A percentile compares a stretch with the other conserved stretches of the same genome.
Conservation (phyloP, 768 basidiomycete genomes). For the Mycena floridula region DNA sequence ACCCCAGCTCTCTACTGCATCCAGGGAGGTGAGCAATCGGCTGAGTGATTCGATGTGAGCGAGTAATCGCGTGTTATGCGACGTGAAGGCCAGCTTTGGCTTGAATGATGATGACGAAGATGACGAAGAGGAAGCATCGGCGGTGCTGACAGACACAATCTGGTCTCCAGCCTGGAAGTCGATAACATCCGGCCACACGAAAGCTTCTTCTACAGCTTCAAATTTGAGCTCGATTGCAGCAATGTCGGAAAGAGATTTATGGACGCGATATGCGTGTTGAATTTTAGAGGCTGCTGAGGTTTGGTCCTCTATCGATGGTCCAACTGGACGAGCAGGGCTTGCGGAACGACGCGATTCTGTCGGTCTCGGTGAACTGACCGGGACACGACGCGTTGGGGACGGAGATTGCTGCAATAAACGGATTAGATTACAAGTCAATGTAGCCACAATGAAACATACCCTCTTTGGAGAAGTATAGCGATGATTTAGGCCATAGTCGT, state of each 20-base stretch:
- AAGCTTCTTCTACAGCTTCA: slow-evolving; percentile 31
- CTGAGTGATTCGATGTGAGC: slow-evolving; percentile 57
- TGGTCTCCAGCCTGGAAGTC: slow-evolving; percentile 31
- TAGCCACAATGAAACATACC: background rate
- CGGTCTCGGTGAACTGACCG: background rate
- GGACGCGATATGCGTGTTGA: slow-evolving; percentile 39
- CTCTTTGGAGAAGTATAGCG: background rate
- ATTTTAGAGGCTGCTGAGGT: slow-evolving; percentile 40
- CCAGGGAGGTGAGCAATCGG: slow-evolving; percentile 58
- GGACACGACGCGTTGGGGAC: background rate
- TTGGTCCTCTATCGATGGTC: slow-evolving; percentile 22
- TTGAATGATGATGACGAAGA: slow-evolving; percentile 10
- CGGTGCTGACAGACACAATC: slow-evolving; percentile 18
- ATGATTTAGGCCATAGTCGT: slow-evolving; percentile 1
- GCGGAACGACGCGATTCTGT: background rate
- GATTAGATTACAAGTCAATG: background rate
- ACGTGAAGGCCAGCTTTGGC: slow-evolving; percentile 53
- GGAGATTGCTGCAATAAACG: background rate
- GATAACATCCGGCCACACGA: slow-evolving; percentile 37
- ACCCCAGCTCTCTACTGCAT: slow-evolving; percentile 63
- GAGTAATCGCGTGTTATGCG: slow-evolving; percentile 54
- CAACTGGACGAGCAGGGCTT: background rate
- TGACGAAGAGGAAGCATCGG: slow-evolving; percentile 18
- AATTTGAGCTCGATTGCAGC: slow-evolving; percentile 36
- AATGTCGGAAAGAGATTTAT: slow-evolving; percentile 35